Evolutionary conservation across 768 basidiomycete species (phyloP).

Genomic region (Mycena capillaripes): DNA sequence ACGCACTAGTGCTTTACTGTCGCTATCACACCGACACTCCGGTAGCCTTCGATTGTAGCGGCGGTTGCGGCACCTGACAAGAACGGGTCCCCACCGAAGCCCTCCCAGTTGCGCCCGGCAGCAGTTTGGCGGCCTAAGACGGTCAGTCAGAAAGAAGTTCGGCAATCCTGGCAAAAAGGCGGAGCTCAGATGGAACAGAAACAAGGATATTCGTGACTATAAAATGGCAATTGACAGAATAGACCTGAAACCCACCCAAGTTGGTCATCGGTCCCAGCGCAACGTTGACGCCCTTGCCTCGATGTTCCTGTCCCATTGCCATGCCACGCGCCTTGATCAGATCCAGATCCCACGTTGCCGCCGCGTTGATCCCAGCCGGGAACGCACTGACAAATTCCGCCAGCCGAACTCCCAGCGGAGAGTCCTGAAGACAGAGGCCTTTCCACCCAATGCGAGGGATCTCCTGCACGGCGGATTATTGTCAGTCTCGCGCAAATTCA

Average conservation of each 20-base stretch:
- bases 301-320: slow-evolving; percentile 74
- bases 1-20: slow-evolving; percentile 50
- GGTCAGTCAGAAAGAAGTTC: background rate
- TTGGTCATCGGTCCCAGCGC: slow-evolving; percentile 44
- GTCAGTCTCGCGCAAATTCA: no score
- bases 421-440: slow-evolving; percentile 53
- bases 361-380: slow-evolving; percentile 72
- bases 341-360: slow-evolving; percentile 63
- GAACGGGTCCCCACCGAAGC: slow-evolving; percentile 60
- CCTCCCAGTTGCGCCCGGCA: slow-evolving; percentile 63
- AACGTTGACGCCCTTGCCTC: slow-evolving; percentile 61
- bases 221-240: no score
- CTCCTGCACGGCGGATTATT: slow-evolving; percentile 37
- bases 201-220: no score
- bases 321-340: slow-evolving; percentile 55
- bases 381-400: slow-evolving; percentile 68
- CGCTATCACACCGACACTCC: slow-evolving; percentile 54
- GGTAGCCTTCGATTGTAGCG: slow-evolving; percentile 55
- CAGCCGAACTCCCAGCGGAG: slow-evolving; percentile 70
- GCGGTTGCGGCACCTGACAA: slow-evolving; percentile 55
- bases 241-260: slow-evolving; percentile 34
- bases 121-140: slow-evolving; percentile 25
- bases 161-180: background rate
- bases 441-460: slow-evolving; percentile 39
- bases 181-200: background rate